These are phyloP conservation scores for Eleusine indica DNA, from an alignment of 176 grass and related monocot species.

Conservation along the genomic window DNA sequence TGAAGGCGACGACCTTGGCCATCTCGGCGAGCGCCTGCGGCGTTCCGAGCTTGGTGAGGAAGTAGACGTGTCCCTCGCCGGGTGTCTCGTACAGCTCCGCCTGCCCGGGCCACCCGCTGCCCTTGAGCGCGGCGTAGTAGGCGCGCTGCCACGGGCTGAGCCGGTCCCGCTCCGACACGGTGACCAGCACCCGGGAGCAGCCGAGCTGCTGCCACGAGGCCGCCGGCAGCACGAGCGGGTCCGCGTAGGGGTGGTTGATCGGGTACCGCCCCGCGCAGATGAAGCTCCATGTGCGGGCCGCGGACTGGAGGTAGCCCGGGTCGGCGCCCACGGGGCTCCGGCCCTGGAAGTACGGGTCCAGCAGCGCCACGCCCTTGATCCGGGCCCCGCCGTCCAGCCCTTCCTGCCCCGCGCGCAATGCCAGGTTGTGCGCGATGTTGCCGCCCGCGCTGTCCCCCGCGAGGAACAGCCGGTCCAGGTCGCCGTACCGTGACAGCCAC, in stretches of 20 bases:
- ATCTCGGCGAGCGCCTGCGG: constrained; percentile 55
- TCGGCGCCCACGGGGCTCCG: constrained; percentile 48
- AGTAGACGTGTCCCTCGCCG: constrained; percentile 65
- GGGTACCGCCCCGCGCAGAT: constrained; percentile 59
- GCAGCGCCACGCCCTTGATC: constrained; percentile 61
- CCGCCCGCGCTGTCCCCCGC: constrained; percentile 82
- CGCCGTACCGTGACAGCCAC: constrained; percentile 69
- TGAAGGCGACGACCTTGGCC: constrained; percentile 54
- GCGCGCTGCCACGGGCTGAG: constrained; percentile 59
- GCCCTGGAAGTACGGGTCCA: constrained; percentile 84
- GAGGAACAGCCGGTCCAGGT: constrained; percentile 59
- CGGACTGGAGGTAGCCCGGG: constrained; percentile 48
- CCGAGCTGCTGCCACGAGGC: constrained; percentile 53
- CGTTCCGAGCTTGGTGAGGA: constrained; percentile 51
- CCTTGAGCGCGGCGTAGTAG: constrained; percentile 46
- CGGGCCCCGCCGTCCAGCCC: constrained; percentile 41
- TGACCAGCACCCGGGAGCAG: constrained; percentile 55
- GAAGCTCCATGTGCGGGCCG: constrained; percentile 69
- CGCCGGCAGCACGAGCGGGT: constrained; percentile 52
- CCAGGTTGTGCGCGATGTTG: constrained; percentile 92
- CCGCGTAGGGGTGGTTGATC: constrained; percentile 67
- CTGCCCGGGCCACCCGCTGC: constrained; percentile 38
- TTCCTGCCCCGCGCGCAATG: constrained; percentile 51
- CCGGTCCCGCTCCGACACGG: constrained; percentile 52
- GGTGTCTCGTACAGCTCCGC: constrained; percentile 55